Base-by-base conservation (phyloP, 164 flowering plant species). In the Umbilicus rupestris region DNA sequence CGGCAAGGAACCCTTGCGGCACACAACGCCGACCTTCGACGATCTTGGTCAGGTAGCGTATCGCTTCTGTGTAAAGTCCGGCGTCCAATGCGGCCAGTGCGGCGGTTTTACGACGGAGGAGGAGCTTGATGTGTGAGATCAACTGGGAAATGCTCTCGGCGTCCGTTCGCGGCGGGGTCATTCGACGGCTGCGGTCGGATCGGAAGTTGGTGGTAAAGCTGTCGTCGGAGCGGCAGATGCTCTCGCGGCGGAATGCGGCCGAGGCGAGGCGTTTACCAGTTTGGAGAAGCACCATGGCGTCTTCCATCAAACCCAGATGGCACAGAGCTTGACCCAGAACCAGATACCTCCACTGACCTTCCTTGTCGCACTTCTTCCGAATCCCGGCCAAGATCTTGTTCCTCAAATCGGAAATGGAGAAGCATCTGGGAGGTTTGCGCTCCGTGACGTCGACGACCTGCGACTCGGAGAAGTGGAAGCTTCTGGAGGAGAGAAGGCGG, bases 231-330 rank as follows among this genome's bases (percentile, higher is more conserved):
- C 82, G 79, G 49, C 81, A 85, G 19, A 80, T 77, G 80, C 96
- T 89, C 57, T 87, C 83, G 15, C 91, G 86, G 46, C 97, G 90
- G 64, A 82, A 83, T 5, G 88, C 91, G 1, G 90, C 96, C 14
- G 87, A 66, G 29, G 93, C 84, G 7, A 89, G 85, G 52, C 99
- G 91, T 67, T 89, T 91, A 2, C 92, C 92, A 60, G 92, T 88
- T 66, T 94, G 98, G 30, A 94, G 90, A 2, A 94, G 87, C 5
- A 80, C 86, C 93, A 94, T 81, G 7, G 97, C 95, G 71, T 94
- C 97, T 73, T 94, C 97, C 92, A 94, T 83, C 62, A 91, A 71
- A 30, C 99, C 99, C 15, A 94, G 70, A 62, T 89, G 96, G 73
- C 83, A 82, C 66, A 95, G 87, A 5, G 97, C 98, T 79, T 93